A percentile compares a stretch with the other conserved stretches of the same genome.
phyloP scores from a whole-genome alignment of 805 yeast genomes.

The Geotrichum ghanense region DNA sequence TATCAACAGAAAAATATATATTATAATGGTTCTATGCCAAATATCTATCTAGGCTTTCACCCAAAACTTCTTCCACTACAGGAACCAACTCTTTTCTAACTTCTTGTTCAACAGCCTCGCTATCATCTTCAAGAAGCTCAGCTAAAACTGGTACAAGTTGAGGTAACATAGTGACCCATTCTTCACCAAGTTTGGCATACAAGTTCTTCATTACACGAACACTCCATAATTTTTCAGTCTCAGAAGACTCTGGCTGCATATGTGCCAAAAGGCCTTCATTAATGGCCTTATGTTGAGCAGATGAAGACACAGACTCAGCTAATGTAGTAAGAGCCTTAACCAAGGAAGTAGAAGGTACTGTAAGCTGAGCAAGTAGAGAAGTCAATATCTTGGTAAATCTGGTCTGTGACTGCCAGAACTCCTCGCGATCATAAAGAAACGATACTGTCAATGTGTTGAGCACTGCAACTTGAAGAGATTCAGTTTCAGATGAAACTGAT shows the following conservation, averaged over 20 bases:
- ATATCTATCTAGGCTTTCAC: conserved; percentile 75
- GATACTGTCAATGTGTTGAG: conserved; percentile 66
- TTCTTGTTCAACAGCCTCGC: conserved; percentile 83
- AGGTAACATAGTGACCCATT: conserved; percentile 84
- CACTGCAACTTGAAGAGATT: conserved; percentile 52
- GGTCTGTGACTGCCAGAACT: conserved; percentile 84
- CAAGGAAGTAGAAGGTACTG: conserved; percentile 55
- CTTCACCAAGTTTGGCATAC: conserved; percentile 87
- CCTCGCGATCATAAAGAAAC: conserved; percentile 83
- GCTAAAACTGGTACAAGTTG: conserved; percentile 94
- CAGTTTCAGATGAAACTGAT: conserved; percentile 20
- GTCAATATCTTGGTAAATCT: conserved; percentile 65
- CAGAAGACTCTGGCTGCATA: conserved; percentile 44
- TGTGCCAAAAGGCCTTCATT: conserved; percentile 52
- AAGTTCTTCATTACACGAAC: conserved; percentile 66
- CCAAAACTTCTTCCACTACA: conserved; percentile 77
- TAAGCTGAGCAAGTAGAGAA: conserved; percentile 55
- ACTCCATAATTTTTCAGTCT: conserved; percentile 67
- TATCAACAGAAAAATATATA: too few species aligned
- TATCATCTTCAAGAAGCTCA: conserved; percentile 90
- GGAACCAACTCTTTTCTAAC: conserved; percentile 84
- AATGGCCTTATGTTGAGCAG: conserved; percentile 55
- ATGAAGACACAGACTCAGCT: conserved; percentile 43
- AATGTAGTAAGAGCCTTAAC: conserved; percentile 72
- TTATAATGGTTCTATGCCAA: conserved; percentile 13